A percentile compares a stretch with the other conserved stretches of the same genome.
Conservation (phyloP, 805 yeast genomes). For the Sugiyamaella marilandica region DNA sequence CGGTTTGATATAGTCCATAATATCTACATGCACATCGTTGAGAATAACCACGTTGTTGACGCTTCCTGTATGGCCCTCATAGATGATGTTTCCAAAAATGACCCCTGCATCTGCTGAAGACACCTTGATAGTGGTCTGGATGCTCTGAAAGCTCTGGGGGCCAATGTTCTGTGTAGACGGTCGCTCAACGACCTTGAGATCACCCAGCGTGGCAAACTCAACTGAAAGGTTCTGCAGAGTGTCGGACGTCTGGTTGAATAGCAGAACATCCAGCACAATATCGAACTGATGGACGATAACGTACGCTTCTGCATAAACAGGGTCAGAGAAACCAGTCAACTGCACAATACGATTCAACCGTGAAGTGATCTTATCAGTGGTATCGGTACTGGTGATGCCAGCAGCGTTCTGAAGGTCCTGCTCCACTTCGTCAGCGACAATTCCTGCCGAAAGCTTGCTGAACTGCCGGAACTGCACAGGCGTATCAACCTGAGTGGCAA, state of each 20-base stretch:
- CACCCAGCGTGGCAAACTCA: conserved; percentile 95
- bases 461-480: conserved; percentile 76
- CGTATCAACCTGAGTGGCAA: conserved; percentile 75
- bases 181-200: conserved; percentile 86
- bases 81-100: conserved; percentile 92
- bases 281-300: conserved; percentile 96
- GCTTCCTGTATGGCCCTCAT: conserved; percentile 91
- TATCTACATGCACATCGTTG: conserved; percentile 91
- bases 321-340: conserved; percentile 96
- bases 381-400: conserved; percentile 42
- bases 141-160: conserved; percentile 94
- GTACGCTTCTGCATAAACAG: conserved; percentile 96
- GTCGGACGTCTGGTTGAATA: conserved; percentile 84
- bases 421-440: conserved; percentile 41
- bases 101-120: conserved; percentile 98
- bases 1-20: conserved; percentile 96
- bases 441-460: conserved; percentile 41
- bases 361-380: conserved; percentile 47
- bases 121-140: conserved; percentile 86
- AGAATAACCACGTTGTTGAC: conserved; percentile 86
- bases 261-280: conserved; percentile 85
- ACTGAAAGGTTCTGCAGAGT: conserved; percentile 88
- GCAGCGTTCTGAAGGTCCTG: conserved; percentile 55
- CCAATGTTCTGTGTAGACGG: conserved; percentile 88
- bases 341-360: conserved; percentile 85